Evolutionary conservation across 2,329 filamentous ascomycete species (phyloP).

Genomic region (Penicillium palitans): DNA sequence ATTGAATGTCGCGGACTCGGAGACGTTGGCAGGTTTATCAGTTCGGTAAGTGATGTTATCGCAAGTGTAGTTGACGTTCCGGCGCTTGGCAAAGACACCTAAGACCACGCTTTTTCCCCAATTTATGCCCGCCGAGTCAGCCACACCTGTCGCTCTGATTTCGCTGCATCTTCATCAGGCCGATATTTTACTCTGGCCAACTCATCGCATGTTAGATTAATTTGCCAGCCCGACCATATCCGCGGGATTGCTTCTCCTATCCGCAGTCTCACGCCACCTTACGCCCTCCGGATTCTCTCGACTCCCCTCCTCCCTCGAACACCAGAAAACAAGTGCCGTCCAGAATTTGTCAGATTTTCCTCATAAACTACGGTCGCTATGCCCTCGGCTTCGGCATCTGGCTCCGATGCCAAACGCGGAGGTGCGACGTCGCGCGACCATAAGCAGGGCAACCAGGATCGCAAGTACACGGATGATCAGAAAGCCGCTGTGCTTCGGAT

Average conservation of each 20-base stretch:
- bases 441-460: conserved; percentile 53
- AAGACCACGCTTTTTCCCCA: conserved; percentile 23
- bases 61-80: conserved; percentile 18
- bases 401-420: conserved; percentile 46
- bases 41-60: conserved; percentile 3
- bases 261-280: conserved; percentile 19
- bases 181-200: not conserved
- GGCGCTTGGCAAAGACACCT: conserved; percentile 29
- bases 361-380: conserved; percentile 24
- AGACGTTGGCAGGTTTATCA: not conserved
- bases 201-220: not conserved
- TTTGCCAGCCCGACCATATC: not conserved
- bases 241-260: conserved; percentile 17
- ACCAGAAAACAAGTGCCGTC: not conserved
- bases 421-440: conserved; percentile 46
- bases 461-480: conserved; percentile 80
- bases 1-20: not conserved
- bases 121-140: conserved; percentile 7
- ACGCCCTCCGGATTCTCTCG: conserved; percentile 5
- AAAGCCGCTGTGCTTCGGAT: conserved; percentile 89
- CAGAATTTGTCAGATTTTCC: not conserved
- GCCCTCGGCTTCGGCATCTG: conserved; percentile 49
- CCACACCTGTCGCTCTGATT: conserved; percentile 15
- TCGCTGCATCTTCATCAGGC: conserved; percentile 6
- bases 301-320: conserved; percentile 1